Percentiles rank a stretch among this genome's conserved stretches.
These are phyloP conservation scores for Gracilaria domingensis DNA, from an alignment of 23 red algal species.

Conservation along the genomic window DNA sequence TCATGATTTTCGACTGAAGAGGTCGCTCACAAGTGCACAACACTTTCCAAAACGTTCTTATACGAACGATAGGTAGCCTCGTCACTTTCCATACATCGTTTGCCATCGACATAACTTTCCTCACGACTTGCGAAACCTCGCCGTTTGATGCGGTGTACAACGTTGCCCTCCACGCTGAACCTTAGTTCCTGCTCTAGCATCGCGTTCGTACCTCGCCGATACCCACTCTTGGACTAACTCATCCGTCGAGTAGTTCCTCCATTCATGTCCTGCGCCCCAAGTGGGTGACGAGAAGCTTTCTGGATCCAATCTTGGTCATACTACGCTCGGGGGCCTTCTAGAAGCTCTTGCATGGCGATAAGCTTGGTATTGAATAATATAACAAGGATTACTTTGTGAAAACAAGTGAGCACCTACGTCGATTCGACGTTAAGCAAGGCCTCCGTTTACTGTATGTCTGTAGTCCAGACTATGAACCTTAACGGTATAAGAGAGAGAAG, in stretches of 20 bases:
- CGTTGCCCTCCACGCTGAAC: neutral
- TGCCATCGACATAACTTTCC: neutral
- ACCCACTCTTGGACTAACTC: neutral
- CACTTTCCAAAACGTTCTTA: slow-evolving; percentile 8
- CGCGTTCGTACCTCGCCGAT: neutral
- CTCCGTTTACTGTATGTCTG: neutral
- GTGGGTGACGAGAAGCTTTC: neutral
- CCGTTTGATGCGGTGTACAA: neutral
- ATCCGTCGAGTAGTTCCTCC: neutral
- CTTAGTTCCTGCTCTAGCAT: neutral
- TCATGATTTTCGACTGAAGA: neutral
- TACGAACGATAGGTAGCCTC: neutral
- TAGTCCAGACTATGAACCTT: slow-evolving; percentile 11
- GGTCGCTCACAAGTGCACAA: neutral
- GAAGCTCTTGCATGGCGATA: neutral
- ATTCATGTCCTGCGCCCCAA: neutral
- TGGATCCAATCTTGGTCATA: neutral
- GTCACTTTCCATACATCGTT: neutral
- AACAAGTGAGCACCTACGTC: neutral
- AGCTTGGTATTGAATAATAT: neutral
- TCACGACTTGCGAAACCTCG: neutral
- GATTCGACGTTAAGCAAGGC: neutral
- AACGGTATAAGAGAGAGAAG: neutral
- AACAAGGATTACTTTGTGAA: slow-evolving; percentile 4
- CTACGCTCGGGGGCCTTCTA: neutral